Base-by-base conservation (phyloP, 2,329 filamentous ascomycete species). In the Cytospora leucostoma region DNA sequence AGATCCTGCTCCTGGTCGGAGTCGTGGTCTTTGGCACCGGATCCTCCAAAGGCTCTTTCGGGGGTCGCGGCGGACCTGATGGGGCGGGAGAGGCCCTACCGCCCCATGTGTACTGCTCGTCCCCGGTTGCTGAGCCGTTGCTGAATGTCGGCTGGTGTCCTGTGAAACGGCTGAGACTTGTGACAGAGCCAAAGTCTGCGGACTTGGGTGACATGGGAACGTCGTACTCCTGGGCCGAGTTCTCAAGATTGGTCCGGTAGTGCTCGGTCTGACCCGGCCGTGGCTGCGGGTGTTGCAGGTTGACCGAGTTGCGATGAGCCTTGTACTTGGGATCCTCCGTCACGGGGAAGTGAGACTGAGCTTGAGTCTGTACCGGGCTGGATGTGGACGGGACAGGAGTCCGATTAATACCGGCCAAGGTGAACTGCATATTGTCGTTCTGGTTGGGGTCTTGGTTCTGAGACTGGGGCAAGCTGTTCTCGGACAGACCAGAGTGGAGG, bases 251-350 rank as follows among this genome's bases (percentile, higher is more conserved):
- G 33, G 85, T 89, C 69, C 90, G 87, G 75, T 92, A 91, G 33
- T 88, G 87, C 72, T 89, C 86, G 0, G 88, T 91, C 62, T 90
- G 87, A 0, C 90, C 90, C 19, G 85, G 87, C 34, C 89, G 82
- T 10, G 91, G 91, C 73, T 93, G 90, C 7, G 91, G 91, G 74
- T 94, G 91, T 72, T 92, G 87, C 47, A 94, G 78, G 70, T 92
- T 92, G 62, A 93, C 74, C 33, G 90, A 93, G 76, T 93, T 91
- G 69, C 91, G 88, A 73, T 93, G 89, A 62, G 89, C 90, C 74
- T 90, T 88, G 75, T 93, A 93, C 74, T 93, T 93, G 54, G 90
- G 89, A 68, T 93, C 89, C 70, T 85, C 88, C 35, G 79, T 59
- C 70, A 84, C 81, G 0, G 79, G 80, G 32, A 64, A 66, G 8